These are phyloP conservation scores for Phalaenopsis equestris DNA, from an alignment of 106 monocot genomes.

Conservation along the genomic window DNA sequence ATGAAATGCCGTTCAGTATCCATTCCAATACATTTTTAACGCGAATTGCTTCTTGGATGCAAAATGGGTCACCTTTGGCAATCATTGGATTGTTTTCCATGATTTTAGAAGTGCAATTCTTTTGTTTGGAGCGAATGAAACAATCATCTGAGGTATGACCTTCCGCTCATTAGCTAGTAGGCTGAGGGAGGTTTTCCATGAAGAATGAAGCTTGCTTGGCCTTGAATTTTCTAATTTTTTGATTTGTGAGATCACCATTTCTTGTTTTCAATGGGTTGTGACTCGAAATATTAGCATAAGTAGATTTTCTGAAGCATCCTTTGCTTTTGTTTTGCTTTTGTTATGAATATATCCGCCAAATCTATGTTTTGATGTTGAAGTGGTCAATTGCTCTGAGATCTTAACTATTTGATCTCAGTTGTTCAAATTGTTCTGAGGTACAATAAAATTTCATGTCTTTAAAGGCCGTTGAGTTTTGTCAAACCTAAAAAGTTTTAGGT, in stretches of 20 bases:
- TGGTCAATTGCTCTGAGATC: background rate
- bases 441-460: no score
- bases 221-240: background rate
- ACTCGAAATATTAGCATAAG: background rate
- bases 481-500: no score
- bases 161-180: background rate
- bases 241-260: background rate
- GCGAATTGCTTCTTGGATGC: conserved; percentile 1
- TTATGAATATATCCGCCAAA: background rate
- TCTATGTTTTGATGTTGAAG: no score
- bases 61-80: background rate
- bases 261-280: background rate
- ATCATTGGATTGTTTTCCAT: background rate
- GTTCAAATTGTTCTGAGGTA: no score
- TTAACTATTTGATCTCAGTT: background rate
- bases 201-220: background rate
- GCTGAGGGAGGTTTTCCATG: background rate
- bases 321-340: background rate
- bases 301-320: background rate
- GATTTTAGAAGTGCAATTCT: background rate
- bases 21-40: background rate
- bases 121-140: background rate
- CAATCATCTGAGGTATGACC: background rate
- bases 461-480: no score
- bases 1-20: background rate